These are phyloP conservation scores for Pythium insidiosum DNA, from an alignment of 352 stramenopile genomes.

Conservation along the genomic window DNA sequence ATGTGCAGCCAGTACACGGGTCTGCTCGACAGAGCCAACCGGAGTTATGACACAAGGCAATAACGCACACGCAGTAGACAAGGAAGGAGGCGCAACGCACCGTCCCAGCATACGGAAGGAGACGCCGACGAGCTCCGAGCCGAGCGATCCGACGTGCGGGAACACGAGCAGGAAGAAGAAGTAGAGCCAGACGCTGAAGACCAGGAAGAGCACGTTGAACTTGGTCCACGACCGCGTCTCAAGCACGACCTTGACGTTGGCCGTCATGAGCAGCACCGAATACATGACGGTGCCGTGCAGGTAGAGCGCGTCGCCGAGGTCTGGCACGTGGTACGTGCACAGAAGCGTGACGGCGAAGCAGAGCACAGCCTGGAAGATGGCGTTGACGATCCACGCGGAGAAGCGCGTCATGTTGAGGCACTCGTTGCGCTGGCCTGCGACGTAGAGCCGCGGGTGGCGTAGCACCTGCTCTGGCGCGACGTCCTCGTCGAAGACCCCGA, in stretches of 20 bases:
- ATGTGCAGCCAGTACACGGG: slow-evolving; percentile 65
- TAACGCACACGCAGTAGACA: too few relatives aligned
- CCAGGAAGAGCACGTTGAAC: slow-evolving; percentile 46
- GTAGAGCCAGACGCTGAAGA: slow-evolving; percentile 50
- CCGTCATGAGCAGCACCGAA: slow-evolving; percentile 63
- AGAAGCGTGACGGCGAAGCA: slow-evolving; percentile 53
- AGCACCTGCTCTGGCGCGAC: slow-evolving; percentile 53
- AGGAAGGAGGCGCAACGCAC: slow-evolving; percentile 19
- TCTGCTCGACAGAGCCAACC: too few relatives aligned
- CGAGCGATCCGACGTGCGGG: slow-evolving; percentile 37
- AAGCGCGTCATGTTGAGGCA: slow-evolving; percentile 62
- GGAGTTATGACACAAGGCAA: too few relatives aligned
- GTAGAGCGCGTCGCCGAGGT: slow-evolving; percentile 33
- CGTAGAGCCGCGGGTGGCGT: slow-evolving; percentile 47
- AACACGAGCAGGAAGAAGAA: slow-evolving; percentile 60
- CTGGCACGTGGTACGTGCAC: slow-evolving; percentile 26
- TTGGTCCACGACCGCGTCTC: slow-evolving; percentile 76
- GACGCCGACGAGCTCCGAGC: slow-evolving; percentile 45
- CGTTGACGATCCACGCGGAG: slow-evolving; percentile 50
- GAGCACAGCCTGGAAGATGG: slow-evolving; percentile 53
- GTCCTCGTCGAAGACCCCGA: slow-evolving; percentile 78
- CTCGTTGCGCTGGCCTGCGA: slow-evolving; percentile 48
- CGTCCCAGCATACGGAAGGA: slow-evolving; percentile 40
- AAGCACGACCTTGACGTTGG: slow-evolving; percentile 67
- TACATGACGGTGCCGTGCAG: slow-evolving; percentile 64